Conservation (phyloP, 345 rosid genomes). For the Populus simonii region DNA sequence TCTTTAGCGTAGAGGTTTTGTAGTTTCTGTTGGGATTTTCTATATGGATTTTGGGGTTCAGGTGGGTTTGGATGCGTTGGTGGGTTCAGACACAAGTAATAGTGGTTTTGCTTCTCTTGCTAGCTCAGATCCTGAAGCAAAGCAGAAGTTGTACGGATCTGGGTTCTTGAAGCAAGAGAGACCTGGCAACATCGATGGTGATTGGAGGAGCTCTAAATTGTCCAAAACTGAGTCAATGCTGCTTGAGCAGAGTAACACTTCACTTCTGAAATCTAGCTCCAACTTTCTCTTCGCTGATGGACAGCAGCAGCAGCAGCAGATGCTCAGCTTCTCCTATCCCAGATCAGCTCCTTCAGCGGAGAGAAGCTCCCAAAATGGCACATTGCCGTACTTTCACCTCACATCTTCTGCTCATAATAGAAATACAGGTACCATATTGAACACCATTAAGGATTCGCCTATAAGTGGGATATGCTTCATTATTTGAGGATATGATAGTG, state of each 20-base stretch:
- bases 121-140: slow-evolving; percentile 50
- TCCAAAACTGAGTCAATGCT: slow-evolving; percentile 45
- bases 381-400: slow-evolving; percentile 48
- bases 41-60: slow-evolving; percentile 51
- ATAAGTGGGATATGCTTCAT: not conserved
- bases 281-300: slow-evolving; percentile 36
- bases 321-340: slow-evolving; percentile 60
- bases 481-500: slow-evolving; percentile 15
- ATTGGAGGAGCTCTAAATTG: slow-evolving; percentile 52
- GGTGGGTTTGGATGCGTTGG: slow-evolving; percentile 46
- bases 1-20: slow-evolving; percentile 13
- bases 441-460: not conserved
- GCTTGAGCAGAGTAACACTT: slow-evolving; percentile 27
- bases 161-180: slow-evolving; percentile 58
- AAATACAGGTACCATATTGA: slow-evolving; percentile 31
- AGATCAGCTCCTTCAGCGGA: slow-evolving; percentile 35
- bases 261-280: slow-evolving; percentile 35
- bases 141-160: slow-evolving; percentile 54
- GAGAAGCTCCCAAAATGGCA: slow-evolving; percentile 20
- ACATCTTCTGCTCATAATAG: slow-evolving; percentile 37
- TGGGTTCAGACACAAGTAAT: slow-evolving; percentile 33
- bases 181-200: slow-evolving; percentile 36
- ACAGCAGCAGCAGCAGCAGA: slow-evolving; percentile 40
- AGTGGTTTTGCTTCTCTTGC: slow-evolving; percentile 30
- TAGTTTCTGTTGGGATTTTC: slow-evolving; percentile 16